Conservation (phyloP, 2,329 filamentous ascomycete species). For the Pestalotiopsis sp. region DNA sequence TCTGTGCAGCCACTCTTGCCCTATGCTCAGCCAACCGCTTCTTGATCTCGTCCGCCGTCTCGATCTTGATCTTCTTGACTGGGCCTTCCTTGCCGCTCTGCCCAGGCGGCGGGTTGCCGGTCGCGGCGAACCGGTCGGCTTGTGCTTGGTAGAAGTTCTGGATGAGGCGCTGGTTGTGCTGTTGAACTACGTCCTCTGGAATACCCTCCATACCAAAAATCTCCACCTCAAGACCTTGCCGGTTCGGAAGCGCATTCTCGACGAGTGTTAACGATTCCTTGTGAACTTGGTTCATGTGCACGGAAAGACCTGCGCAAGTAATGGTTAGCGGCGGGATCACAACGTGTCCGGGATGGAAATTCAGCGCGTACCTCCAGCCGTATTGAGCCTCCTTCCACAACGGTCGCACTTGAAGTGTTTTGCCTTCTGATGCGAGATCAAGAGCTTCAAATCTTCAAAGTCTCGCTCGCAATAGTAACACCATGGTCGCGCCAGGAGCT, state of each 20-base stretch:
- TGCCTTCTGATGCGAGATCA: slow-evolving; percentile 97
- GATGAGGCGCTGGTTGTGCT: slow-evolving; percentile 85
- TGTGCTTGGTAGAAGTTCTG: slow-evolving; percentile 85
- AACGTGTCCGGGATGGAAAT: neutral
- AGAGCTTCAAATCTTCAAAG: slow-evolving; percentile 95
- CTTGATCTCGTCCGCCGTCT: slow-evolving; percentile 78
- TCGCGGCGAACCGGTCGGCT: slow-evolving; percentile 77
- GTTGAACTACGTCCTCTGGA: slow-evolving; percentile 79
- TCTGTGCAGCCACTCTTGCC: slow-evolving; percentile 65
- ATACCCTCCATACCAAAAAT: slow-evolving; percentile 99
- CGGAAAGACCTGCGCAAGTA: slow-evolving; percentile 71
- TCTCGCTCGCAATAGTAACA: slow-evolving; percentile 99
- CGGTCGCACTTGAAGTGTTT: slow-evolving; percentile 98
- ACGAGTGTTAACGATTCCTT: slow-evolving; percentile 88
- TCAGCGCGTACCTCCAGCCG: slow-evolving; percentile 76
- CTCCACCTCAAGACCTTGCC: slow-evolving; percentile 85
- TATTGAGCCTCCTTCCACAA: slow-evolving; percentile 87
- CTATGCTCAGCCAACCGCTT: slow-evolving; percentile 78
- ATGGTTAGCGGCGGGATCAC: slow-evolving; percentile 11
- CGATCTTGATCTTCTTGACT: slow-evolving; percentile 72
- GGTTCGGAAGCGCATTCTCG: slow-evolving; percentile 88
- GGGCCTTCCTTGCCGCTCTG: slow-evolving; percentile 61
- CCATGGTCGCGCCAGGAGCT: slow-evolving; percentile 86
- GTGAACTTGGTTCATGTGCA: slow-evolving; percentile 98
- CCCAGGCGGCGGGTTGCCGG: slow-evolving; percentile 80